These are phyloP conservation scores for Citrus unshiu DNA, from an alignment of 345 rosid genomes.

Conservation along the genomic window DNA sequence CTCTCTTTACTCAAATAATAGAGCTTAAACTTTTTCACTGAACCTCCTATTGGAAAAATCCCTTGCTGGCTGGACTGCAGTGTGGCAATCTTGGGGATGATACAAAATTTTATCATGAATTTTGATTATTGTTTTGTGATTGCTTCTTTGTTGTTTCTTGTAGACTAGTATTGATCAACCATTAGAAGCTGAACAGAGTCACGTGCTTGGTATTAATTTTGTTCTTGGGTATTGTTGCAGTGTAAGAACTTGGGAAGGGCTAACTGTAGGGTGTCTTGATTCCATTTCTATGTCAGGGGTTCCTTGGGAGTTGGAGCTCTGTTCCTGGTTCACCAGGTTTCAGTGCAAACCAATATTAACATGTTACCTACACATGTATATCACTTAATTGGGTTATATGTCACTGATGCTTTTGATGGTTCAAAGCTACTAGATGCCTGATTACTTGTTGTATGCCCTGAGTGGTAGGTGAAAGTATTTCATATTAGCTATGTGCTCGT, in stretches of 20 bases:
- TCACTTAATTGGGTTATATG: background rate
- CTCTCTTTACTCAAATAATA: background rate
- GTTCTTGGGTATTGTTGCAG: background rate
- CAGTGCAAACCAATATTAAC: too few species aligned
- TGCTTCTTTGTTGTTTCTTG: background rate
- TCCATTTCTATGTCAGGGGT: background rate
- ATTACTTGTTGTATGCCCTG: background rate
- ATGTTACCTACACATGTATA: background rate
- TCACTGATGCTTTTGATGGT: background rate
- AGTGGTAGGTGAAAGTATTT: background rate
- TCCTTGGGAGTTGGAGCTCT: background rate
- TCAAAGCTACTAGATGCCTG: background rate
- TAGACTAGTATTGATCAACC: background rate
- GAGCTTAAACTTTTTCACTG: background rate
- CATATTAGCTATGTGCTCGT: background rate
- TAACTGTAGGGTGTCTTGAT: background rate
- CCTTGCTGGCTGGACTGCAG: background rate
- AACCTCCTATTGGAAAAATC: background rate
- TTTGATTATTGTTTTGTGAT: background rate
- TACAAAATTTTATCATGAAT: background rate
- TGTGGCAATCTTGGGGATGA: background rate
- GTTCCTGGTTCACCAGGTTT: background rate
- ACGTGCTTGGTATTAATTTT: background rate
- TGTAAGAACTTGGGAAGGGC: background rate
- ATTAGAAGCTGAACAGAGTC: background rate